A percentile compares a stretch with the other conserved stretches of the same genome.
Evolutionary conservation across 2,329 filamentous ascomycete species (phyloP).

Genomic region (Didymosphaeria variabile): DNA sequence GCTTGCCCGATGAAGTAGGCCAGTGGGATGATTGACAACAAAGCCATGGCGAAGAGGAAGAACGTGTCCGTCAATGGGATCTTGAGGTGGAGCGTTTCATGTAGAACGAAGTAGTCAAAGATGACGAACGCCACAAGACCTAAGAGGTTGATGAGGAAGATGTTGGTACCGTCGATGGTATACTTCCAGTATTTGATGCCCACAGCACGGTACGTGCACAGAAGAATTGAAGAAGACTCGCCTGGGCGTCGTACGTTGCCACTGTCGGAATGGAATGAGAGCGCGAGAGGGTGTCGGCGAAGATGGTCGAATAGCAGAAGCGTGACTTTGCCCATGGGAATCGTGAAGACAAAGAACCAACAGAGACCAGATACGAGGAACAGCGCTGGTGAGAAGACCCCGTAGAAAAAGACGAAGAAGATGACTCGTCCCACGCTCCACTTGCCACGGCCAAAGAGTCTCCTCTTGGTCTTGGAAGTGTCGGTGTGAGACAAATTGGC

Average conservation of each 20-base stretch:
- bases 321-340: slow-evolving; percentile 97
- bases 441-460: slow-evolving; percentile 91
- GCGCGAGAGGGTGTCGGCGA: slow-evolving; percentile 86
- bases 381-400: slow-evolving; percentile 84
- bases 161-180: slow-evolving; percentile 97
- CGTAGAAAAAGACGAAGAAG: slow-evolving; percentile 97
- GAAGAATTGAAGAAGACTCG: slow-evolving; percentile 81
- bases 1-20: slow-evolving; percentile 99
- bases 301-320: slow-evolving; percentile 90
- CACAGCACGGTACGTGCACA: slow-evolving; percentile 96
- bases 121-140: slow-evolving; percentile 94
- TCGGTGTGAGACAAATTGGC: slow-evolving; percentile 51
- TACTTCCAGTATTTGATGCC: slow-evolving; percentile 99
- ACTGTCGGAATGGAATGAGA: slow-evolving; percentile 91
- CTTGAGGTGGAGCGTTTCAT: slow-evolving; percentile 72
- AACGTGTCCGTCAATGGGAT: slow-evolving; percentile 81
- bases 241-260: slow-evolving; percentile 75
- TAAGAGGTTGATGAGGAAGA: slow-evolving; percentile 98
- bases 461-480: slow-evolving; percentile 70
- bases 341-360: slow-evolving; percentile 97
- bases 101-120: slow-evolving; percentile 86
- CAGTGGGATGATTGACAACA: slow-evolving; percentile 93
- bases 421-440: slow-evolving; percentile 95
- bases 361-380: slow-evolving; percentile 87
- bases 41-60: slow-evolving; percentile 82